Evolutionary conservation across 441 rosid species (phyloP).

Genomic region (Populus hybrid): DNA sequence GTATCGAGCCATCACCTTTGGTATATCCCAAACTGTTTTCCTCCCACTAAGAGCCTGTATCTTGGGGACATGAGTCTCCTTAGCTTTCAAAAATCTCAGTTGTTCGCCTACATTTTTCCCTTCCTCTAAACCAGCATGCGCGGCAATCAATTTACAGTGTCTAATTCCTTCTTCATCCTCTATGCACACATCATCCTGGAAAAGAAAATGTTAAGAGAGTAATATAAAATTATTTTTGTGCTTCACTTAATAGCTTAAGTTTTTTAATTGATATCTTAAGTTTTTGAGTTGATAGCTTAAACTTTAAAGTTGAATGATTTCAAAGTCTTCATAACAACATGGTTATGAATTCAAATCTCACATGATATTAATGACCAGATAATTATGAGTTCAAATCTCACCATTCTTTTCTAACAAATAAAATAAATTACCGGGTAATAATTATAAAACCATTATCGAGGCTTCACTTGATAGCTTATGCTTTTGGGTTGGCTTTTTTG

Average conservation of each 20-base stretch:
- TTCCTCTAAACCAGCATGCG: slow-evolving; percentile 77
- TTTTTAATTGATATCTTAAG: too few relatives aligned
- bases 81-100: slow-evolving; percentile 51
- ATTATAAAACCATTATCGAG: neutral
- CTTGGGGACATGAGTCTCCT: slow-evolving; percentile 56
- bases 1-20: slow-evolving; percentile 43
- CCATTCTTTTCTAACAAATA: neutral
- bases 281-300: too few relatives aligned
- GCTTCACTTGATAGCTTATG: neutral
- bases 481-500: neutral
- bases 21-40: slow-evolving; percentile 74
- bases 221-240: too few relatives aligned
- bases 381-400: too few relatives aligned
- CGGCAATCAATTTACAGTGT: slow-evolving; percentile 68
- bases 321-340: too few relatives aligned
- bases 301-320: too few relatives aligned
- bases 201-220: neutral
- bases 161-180: slow-evolving; percentile 46
- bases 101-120: slow-evolving; percentile 53
- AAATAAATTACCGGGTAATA: neutral
- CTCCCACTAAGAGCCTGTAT: slow-evolving; percentile 65
- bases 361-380: neutral
- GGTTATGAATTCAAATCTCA: neutral
- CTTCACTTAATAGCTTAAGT: too few relatives aligned
- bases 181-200: slow-evolving; percentile 66